These are phyloP conservation scores for Astrothelium macrocarpum DNA, from an alignment of 495 filamentous ascomycete genomes.

Conservation along the genomic window DNA sequence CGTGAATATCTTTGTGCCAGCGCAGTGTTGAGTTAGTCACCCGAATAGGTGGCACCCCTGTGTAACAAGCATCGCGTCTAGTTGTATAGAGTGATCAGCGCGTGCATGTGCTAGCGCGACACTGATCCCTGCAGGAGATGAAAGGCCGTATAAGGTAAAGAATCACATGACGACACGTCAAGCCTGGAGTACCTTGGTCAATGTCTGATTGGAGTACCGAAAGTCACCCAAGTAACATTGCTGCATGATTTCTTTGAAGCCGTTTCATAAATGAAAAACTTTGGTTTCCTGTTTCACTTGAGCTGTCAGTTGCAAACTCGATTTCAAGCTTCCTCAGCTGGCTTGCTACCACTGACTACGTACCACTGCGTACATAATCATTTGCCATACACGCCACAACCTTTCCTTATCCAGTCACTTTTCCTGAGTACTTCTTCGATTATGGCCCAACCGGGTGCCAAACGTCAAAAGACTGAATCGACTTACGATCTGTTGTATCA, in stretches of 20 bases:
- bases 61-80: too few relatives aligned
- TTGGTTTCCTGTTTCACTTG: neutral
- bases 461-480: constrained; percentile 15
- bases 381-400: neutral
- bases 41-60: too few relatives aligned
- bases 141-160: too few relatives aligned
- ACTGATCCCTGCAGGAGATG: too few relatives aligned
- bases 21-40: too few relatives aligned
- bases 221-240: too few relatives aligned
- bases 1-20: too few relatives aligned
- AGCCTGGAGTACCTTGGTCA: too few relatives aligned
- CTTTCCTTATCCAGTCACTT: constrained; percentile 3
- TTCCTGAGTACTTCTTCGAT: neutral
- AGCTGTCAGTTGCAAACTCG: constrained; percentile 1
- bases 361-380: neutral
- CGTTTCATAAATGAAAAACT: neutral
- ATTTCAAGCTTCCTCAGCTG: neutral
- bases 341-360: neutral
- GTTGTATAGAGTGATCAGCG: too few relatives aligned
- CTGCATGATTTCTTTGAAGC: neutral
- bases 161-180: too few relatives aligned
- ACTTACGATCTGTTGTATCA: constrained; percentile 53
- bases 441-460: constrained; percentile 12
- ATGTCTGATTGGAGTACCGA: too few relatives aligned
- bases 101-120: too few relatives aligned